Conservation (phyloP, 495 filamentous ascomycete genomes). For the Neurospora tetrasperma region DNA sequence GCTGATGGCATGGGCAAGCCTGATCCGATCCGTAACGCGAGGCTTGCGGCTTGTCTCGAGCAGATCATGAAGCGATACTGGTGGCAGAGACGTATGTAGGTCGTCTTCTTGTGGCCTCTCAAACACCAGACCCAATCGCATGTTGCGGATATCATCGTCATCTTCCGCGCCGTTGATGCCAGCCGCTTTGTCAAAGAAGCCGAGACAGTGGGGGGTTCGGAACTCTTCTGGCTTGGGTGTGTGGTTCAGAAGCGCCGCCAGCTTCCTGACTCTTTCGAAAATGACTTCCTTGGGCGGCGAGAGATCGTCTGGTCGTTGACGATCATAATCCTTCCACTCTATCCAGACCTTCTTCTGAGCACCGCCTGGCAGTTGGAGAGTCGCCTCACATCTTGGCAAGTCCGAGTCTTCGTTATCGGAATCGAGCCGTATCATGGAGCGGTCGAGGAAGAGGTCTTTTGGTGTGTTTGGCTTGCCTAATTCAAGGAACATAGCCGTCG, state of each 20-base stretch:
- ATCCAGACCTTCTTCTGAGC: slow-evolving; percentile 29
- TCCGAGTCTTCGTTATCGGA: slow-evolving; percentile 19
- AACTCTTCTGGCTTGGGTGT: slow-evolving; percentile 33
- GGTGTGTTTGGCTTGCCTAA: slow-evolving; percentile 21
- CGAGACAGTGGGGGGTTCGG: slow-evolving; percentile 33
- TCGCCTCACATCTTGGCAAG: slow-evolving; percentile 26
- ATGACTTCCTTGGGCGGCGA: slow-evolving; percentile 26
- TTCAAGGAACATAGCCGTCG: slow-evolving; percentile 22
- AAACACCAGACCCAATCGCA: slow-evolving; percentile 28
- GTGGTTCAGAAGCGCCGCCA: slow-evolving; percentile 32
- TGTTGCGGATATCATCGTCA: slow-evolving; percentile 25
- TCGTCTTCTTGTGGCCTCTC: slow-evolving; percentile 22
- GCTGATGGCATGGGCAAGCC: slow-evolving; percentile 29
- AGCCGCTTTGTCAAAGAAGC: slow-evolving; percentile 32
- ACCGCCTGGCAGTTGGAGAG: slow-evolving; percentile 17
- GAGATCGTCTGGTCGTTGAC: slow-evolving; percentile 20
- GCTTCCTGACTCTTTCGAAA: slow-evolving; percentile 25
- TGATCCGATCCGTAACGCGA: slow-evolving; percentile 25
- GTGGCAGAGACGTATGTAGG: slow-evolving; percentile 21
- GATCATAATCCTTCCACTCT: slow-evolving; percentile 39
- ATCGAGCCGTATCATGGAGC: slow-evolving; percentile 21
- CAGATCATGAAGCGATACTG: slow-evolving; percentile 26
- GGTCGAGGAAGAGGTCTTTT: slow-evolving; percentile 22
- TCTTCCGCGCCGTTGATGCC: slow-evolving; percentile 10
- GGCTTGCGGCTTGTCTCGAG: slow-evolving; percentile 18